phyloP scores from a whole-genome alignment of 345 rosid species.

The Anacardium occidentale region DNA sequence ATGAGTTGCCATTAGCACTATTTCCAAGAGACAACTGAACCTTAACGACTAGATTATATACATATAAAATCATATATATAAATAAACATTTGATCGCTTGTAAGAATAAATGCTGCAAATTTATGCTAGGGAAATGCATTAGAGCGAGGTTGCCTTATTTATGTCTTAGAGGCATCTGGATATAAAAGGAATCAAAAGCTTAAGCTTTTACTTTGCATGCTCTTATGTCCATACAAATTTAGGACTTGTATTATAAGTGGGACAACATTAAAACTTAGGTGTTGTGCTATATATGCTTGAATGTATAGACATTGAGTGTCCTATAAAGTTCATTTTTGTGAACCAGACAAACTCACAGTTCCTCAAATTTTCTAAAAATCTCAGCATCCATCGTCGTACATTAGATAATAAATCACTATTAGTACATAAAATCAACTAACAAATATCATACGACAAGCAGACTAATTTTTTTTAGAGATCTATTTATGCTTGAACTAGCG shows the following conservation, averaged over 20 bases:
- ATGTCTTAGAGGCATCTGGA: neutral
- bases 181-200: neutral
- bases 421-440: too few relatives aligned
- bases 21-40: too few relatives aligned
- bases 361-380: neutral
- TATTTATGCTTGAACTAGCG: too few relatives aligned
- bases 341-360: neutral
- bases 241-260: slow-evolving; percentile 4
- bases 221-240: neutral
- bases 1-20: too few relatives aligned
- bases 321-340: too few relatives aligned
- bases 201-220: neutral
- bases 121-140: neutral
- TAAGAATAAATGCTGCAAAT: neutral
- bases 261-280: neutral
- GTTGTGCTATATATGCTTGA: neutral
- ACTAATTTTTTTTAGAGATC: too few relatives aligned
- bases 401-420: neutral
- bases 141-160: neutral
- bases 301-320: neutral
- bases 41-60: too few relatives aligned
- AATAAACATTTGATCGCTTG: too few relatives aligned
- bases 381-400: neutral
- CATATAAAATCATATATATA: too few relatives aligned
- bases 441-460: too few relatives aligned